Evolutionary conservation across 495 filamentous ascomycete genomes (phyloP).

Genomic region (Aspergillus wentii): DNA sequence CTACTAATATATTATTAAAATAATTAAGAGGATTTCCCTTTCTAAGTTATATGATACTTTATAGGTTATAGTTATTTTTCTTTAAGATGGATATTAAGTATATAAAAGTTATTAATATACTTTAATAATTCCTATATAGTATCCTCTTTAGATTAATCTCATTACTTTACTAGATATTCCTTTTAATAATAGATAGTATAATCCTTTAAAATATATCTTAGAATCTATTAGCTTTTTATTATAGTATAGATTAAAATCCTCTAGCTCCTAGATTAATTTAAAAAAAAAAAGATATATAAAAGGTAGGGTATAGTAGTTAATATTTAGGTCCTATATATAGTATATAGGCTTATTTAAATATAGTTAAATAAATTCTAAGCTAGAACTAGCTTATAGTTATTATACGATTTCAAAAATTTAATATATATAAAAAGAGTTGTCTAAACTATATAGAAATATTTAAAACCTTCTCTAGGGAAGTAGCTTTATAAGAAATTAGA

Average conservation of each 20-base stretch:
- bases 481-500: too few species aligned
- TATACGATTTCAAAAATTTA: too few species aligned
- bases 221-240: not conserved
- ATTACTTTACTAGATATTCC: not conserved
- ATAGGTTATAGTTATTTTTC: not conserved
- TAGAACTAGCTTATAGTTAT: too few species aligned
- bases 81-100: not conserved
- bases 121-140: not conserved
- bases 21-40: not conserved
- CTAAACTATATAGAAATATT: conserved; percentile 1
- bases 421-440: conserved; percentile 3
- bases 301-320: too few species aligned
- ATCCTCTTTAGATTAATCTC: not conserved
- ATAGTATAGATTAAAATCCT: too few species aligned
- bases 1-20: too few species aligned
- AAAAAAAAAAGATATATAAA: too few species aligned
- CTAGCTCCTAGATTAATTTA: too few species aligned
- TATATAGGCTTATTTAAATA: too few species aligned
- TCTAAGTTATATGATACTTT: not conserved
- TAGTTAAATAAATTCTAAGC: too few species aligned
- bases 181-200: not conserved
- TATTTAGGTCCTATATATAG: too few species aligned
- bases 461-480: too few species aligned
- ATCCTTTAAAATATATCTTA: conserved; percentile 2
- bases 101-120: not conserved